Evolutionary conservation across 2,329 filamentous ascomycete species (phyloP), one percentile per base, ranked within the genome.

Genomic region (Lasiodiplodia sp.): DNA sequence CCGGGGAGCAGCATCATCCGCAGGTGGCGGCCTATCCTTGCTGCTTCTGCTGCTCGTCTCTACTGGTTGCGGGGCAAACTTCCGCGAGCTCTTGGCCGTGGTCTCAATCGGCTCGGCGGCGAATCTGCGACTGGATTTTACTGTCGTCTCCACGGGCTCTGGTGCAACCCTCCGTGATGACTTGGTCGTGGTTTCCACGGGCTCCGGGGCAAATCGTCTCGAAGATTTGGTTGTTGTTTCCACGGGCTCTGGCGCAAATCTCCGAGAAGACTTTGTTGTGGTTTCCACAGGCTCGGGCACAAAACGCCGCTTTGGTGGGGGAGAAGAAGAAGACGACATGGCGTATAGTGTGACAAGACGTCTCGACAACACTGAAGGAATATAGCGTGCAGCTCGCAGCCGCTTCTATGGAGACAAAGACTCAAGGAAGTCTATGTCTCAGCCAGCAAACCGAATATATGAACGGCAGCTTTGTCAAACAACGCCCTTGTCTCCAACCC

Each of bases 81-180:
- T 88, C 67, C 80, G 72, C 25, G 70, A 70, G 16, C 72, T 75
- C 58, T 74, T 75, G 3, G 67, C 69, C 16, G 71, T 75, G 8
- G 74, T 79, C 70, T 78, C 74, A 34, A 76, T 60, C 6, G 75
- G 75, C 68, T 80, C 74, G 14, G 78, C 74, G 11, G 72, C 72
- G 67, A 79, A 78, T 62, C 65, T 73, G 53, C 77, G 74, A 56
- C 47, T 25, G 25, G 87, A 87, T 72, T 88, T 87, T 73, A 87
- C 88, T 3, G 87, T 90, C 12, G 90, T 92, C 78, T 94, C 91
- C 72, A 93, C 87, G 25, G 90, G 90, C 67, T 91, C 85, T 40
- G 90, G 89, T 58, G 84, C 84, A 79, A 92, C 92, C 53, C 64
- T 70, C 53, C 72, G 67, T 40, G 73, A 71, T 1, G 71, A 71